Base-by-base conservation (phyloP, 2,329 filamentous ascomycete genomes). In the Apiospora aurea region DNA sequence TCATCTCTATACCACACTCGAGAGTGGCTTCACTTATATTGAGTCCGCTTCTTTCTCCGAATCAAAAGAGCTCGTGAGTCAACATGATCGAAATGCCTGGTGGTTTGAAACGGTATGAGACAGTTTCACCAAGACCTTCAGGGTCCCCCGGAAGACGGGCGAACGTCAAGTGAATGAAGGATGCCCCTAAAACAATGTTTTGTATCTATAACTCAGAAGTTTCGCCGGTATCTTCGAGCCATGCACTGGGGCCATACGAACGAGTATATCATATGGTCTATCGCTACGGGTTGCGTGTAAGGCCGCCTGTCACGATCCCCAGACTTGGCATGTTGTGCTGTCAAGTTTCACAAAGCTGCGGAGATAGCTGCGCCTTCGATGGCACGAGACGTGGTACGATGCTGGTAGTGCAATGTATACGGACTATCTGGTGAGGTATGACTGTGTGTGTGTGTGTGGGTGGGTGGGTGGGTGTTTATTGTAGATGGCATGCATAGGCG, bases 161-260 rank as follows among this genome's bases (percentile, higher is more conserved):
- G 21, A 64, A 41, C n/a, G n/a, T 41, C 57, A 64, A 24, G 21
- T 7, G 34, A n/a, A 64, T 41, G 14, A n/a, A 41, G 29, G 18
- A 64, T 14, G 18, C 7, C 34, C 29, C 34, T 64, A 64, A 64
- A 64, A 41, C 34, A 64, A 64, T 64, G 57, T 64, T 64, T 41
- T 41, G 34, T 16, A 21, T 29, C 8, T 38, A 11, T 16, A n/a
- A n/a, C 34, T 41, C 4, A 3, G 34, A 14, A 41, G 34, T 24
- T 24, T 14, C 57, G 18, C 14, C 34, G 21, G n/a, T 21, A 0
- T 41, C 6, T 18, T 41, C 8, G 4, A 64, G 34, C 57, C 18
- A 41, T 24, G 10, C 13, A 26, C 29, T 64, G 29, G 34, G 57
- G 57, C n/a, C 13, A 41, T 41, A 41, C 3, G 29, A 64, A n/a